Base-by-base conservation (phyloP, 202 grass and related monocot species). In the Hordeum pubiflorum region DNA sequence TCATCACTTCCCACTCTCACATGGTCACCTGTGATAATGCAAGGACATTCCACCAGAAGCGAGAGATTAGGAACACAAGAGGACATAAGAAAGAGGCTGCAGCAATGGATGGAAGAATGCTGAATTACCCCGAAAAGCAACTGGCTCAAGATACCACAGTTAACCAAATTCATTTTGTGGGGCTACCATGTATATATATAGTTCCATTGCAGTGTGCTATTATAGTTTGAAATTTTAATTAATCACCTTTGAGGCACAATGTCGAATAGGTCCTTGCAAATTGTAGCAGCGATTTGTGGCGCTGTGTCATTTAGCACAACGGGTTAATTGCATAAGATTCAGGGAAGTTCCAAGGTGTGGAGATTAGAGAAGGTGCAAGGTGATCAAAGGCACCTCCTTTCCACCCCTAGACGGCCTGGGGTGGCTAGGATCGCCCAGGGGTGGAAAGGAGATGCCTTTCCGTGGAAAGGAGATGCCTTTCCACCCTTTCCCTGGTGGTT, bases 1-100 rank as follows among this genome's bases (percentile, higher is more conserved):
- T 83, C 79, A 82, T 74, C 24, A 8, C 61, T 75, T 67, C 68
- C 74, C 59, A 41, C 50, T 66, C 26, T 78, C 73, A 78, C 87
- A 89, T 89, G 82, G 58, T 85, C 78, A 78, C 78, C 72, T 74
- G 78, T 73, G 73, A 89, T 85, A 81, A 85, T 85, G 82, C 55
- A 81, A 41, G 15, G 50, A 36, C 76, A 89, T 71, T 80, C 56
- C 63, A 64, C 52, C 72, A 77, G 43, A 81, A 58, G 46, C 44
- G 55, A 72, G 54, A 83, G 38, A 21, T 72, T 27, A 57, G 15
- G 40, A 73, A 81, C 72, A 82, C 78, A 77, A 59, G 48, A 78
- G 22, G 81, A 74, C 82, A 82, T 17, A 41, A 73, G 65, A 63
- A 82, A 82, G 21, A 32, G 39, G 7, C 74, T 69, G 60, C 71